A percentile compares a stretch with the other conserved stretches of the same genome.
Conservation (phyloP, 345 rosid species). For the Salix caprea region DNA sequence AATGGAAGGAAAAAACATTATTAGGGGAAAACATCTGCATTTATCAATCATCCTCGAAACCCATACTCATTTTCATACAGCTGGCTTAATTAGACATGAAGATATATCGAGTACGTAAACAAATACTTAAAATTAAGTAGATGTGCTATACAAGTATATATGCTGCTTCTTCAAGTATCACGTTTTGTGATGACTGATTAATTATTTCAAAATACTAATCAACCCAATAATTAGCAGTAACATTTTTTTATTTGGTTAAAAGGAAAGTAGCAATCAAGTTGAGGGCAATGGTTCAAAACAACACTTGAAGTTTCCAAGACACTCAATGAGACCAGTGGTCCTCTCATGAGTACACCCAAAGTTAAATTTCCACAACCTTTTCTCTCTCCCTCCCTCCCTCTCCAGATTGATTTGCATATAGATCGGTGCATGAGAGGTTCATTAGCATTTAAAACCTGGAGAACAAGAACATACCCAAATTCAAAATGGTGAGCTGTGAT, state of each 20-base stretch:
- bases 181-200: neutral
- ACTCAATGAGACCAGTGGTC: conserved; percentile 32
- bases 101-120: neutral
- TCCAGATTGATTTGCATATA: neutral
- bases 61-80: neutral
- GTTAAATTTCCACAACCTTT: conserved; percentile 5
- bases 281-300: conserved; percentile 11
- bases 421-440: neutral
- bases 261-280: conserved; percentile 6
- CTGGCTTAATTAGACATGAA: neutral
- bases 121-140: neutral
- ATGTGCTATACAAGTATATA: neutral
- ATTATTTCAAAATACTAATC: neutral
- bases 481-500: neutral
- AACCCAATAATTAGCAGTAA: neutral
- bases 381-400: neutral
- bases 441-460: neutral
- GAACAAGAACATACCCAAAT: neutral
- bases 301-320: conserved; percentile 19
- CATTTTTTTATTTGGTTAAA: neutral
- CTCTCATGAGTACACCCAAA: conserved; percentile 24
- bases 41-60: neutral
- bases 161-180: neutral
- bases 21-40: neutral
- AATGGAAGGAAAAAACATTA: no score